Conservation (phyloP, 2,329 filamentous ascomycete genomes). For the Xylaria sp. region DNA sequence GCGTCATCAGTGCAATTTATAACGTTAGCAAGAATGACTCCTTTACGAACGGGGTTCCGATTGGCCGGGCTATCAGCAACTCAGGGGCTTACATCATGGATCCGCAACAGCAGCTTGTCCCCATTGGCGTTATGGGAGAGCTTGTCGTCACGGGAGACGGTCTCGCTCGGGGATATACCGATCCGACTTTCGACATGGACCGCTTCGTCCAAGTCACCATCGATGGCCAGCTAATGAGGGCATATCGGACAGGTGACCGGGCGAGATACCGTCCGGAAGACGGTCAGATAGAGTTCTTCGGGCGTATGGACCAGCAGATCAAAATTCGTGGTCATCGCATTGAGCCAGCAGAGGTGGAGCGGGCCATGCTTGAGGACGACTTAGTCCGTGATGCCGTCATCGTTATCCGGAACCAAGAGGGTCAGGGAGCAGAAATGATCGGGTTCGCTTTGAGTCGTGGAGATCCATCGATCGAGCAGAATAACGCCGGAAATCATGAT, state of each 20-base stretch:
- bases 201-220: conserved; percentile 12
- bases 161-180: conserved; percentile 14
- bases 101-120: conserved; percentile 7
- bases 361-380: conserved; percentile 5
- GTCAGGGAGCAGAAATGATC: conserved; percentile 14
- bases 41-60: conserved; percentile 15
- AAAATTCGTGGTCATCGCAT: conserved; percentile 20
- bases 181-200: neutral
- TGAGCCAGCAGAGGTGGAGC: conserved; percentile 19
- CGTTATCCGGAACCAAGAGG: conserved; percentile 9
- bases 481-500: conserved; percentile 3
- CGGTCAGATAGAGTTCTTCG: conserved; percentile 16
- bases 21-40: conserved; percentile 3
- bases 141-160: conserved; percentile 18
- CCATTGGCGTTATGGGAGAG: conserved; percentile 16
- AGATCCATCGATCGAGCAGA: conserved; percentile 4
- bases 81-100: conserved; percentile 18
- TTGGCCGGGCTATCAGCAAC: conserved; percentile 17
- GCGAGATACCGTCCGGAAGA: conserved; percentile 1
- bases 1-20: conserved; percentile 18
- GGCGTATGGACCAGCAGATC: conserved; percentile 19
- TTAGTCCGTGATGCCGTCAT: conserved; percentile 16
- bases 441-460: conserved; percentile 9
- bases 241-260: conserved; percentile 14
- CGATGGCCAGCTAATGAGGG: conserved; percentile 5